phyloP scores from a whole-genome alignment of 768 basidiomycete genomes.

The Tulasnella sp. region DNA sequence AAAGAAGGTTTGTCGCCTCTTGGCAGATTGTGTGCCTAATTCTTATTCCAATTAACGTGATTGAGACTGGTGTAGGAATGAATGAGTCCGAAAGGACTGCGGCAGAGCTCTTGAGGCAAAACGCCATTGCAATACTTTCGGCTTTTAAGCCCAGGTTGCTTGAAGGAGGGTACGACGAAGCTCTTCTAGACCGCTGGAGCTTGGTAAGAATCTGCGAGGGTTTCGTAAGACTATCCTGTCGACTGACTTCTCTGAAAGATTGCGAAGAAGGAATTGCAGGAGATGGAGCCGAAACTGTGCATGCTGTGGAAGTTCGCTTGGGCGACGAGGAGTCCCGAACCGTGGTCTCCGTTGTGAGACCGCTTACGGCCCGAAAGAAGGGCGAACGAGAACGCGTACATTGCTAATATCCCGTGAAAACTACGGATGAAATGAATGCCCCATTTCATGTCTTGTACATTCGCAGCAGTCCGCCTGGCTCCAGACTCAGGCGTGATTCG shows the following conservation, averaged over 20 bases:
- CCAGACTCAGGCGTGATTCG: neutral
- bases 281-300: constrained; percentile 18
- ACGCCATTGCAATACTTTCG: neutral
- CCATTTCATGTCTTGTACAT: neutral
- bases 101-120: neutral
- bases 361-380: neutral
- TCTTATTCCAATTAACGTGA: neutral
- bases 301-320: constrained; percentile 13
- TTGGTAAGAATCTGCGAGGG: neutral
- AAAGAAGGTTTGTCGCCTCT: neutral
- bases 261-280: neutral
- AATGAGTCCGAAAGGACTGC: neutral
- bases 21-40: too few relatives aligned
- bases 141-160: neutral
- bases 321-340: neutral
- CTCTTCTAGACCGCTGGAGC: neutral
- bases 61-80: neutral
- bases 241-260: neutral
- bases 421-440: neutral
- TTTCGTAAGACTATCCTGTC: neutral
- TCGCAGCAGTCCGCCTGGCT: neutral
- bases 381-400: neutral
- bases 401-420: neutral
- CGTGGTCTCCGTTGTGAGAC: neutral
- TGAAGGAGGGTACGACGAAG: neutral